A percentile compares a stretch with the other conserved stretches of the same genome.
Conservation (phyloP, 805 yeast genomes). For the Candida maesae region DNA sequence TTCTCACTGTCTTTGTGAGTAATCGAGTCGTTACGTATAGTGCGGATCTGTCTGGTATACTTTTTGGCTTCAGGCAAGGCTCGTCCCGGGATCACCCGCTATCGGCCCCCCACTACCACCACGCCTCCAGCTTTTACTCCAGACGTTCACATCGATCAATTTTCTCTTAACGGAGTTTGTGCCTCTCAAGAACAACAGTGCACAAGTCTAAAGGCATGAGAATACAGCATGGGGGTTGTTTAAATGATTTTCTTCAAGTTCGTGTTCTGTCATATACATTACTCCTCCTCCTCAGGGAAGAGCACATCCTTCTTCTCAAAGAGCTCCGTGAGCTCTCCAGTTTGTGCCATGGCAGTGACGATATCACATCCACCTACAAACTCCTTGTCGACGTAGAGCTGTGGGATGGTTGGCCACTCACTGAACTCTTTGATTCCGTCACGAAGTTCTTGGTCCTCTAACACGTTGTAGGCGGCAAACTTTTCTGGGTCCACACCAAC, state of each 20-base stretch:
- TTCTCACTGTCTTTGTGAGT: too few species aligned
- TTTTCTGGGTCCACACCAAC: conserved; percentile 96
- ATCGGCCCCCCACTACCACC: too few species aligned
- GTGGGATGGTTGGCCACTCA: conserved; percentile 99
- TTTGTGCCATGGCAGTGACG: conserved; percentile 82
- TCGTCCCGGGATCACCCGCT: too few species aligned
- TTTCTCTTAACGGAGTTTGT: conserved; percentile 38
- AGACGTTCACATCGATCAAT: not conserved
- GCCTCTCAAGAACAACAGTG: conserved; percentile 24
- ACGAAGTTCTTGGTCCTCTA: conserved; percentile 92
- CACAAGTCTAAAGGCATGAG: conserved; percentile 42
- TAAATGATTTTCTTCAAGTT: too few species aligned
- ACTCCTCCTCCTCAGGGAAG: conserved; percentile 69
- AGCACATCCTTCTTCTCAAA: conserved; percentile 76
- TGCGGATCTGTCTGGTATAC: conserved; percentile 2
- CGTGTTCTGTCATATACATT: too few species aligned
- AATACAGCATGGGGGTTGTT: too few species aligned
- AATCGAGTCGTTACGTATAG: too few species aligned
- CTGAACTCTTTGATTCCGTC: conserved; percentile 93
- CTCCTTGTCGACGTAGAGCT: conserved; percentile 83
- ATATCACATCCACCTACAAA: conserved; percentile 98
- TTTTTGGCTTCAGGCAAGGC: conserved; percentile 7
- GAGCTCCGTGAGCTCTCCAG: conserved; percentile 85
- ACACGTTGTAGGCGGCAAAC: conserved; percentile 95
- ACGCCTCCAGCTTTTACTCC: not conserved